These are phyloP conservation scores for Leccinellum albellum DNA, from an alignment of 768 basidiomycete species.

Conservation along the genomic window DNA sequence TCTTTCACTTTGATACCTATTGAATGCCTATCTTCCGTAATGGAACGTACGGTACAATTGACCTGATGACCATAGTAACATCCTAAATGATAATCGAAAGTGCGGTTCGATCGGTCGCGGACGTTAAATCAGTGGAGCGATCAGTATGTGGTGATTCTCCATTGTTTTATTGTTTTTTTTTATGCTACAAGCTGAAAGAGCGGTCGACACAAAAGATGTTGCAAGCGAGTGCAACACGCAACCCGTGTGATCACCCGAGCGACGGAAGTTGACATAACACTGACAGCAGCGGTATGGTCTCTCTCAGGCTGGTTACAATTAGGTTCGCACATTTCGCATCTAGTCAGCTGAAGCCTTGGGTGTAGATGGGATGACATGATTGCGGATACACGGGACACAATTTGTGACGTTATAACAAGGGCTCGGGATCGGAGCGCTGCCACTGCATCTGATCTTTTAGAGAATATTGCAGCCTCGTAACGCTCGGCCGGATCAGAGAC, in stretches of 20 bases:
- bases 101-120: too few species aligned
- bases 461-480: slow-evolving; percentile 39
- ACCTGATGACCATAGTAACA: not conserved
- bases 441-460: not conserved
- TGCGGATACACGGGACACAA: too few species aligned
- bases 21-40: slow-evolving; percentile 37
- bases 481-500: slow-evolving; percentile 44
- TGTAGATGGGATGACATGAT: too few species aligned
- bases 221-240: not conserved
- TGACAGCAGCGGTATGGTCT: not conserved
- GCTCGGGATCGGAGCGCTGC: not conserved
- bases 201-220: not conserved
- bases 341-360: too few species aligned
- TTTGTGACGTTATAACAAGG: too few species aligned
- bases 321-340: not conserved
- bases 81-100: not conserved
- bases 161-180: not conserved
- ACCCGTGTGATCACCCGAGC: not conserved
- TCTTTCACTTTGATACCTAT: slow-evolving; percentile 4
- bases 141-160: not conserved
- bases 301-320: not conserved
- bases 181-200: not conserved
- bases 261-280: not conserved
- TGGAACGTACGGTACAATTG: not conserved
- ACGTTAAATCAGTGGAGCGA: not conserved